These are phyloP conservation scores for Protostelium mycophagum DNA, from an alignment of 78 protist species.

Conservation along the genomic window DNA sequence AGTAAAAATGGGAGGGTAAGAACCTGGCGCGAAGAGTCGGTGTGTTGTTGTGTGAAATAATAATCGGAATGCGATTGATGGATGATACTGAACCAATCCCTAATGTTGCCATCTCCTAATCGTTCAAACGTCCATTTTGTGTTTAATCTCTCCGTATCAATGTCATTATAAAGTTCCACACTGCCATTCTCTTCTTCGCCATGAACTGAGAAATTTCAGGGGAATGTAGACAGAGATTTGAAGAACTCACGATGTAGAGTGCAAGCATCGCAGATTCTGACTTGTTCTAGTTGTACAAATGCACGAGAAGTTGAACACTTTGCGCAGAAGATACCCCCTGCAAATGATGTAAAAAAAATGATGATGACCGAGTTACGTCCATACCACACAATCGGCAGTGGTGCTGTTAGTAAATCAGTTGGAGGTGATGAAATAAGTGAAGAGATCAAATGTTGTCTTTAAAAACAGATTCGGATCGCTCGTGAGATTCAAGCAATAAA, in stretches of 20 bases:
- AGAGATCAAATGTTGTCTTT: no score
- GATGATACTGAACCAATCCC: neutral
- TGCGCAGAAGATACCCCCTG: neutral
- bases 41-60: neutral
- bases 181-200: neutral
- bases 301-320: neutral
- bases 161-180: neutral
- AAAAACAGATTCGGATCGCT: no score
- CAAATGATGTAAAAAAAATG: neutral
- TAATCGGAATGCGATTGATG: neutral
- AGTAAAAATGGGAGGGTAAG: neutral
- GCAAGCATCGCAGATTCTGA: neutral
- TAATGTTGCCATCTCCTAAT: neutral
- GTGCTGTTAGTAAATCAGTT: no score
- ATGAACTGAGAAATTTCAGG: neutral
- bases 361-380: neutral
- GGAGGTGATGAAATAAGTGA: no score
- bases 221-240: neutral
- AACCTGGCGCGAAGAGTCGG: neutral
- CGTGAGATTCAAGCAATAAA: no score
- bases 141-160: neutral
- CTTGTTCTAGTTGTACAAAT: neutral
- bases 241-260: neutral
- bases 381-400: neutral
- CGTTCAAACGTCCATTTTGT: neutral